Conservation (phyloP, 2,329 filamentous ascomycete species). For the Venturiaceae sp. region DNA sequence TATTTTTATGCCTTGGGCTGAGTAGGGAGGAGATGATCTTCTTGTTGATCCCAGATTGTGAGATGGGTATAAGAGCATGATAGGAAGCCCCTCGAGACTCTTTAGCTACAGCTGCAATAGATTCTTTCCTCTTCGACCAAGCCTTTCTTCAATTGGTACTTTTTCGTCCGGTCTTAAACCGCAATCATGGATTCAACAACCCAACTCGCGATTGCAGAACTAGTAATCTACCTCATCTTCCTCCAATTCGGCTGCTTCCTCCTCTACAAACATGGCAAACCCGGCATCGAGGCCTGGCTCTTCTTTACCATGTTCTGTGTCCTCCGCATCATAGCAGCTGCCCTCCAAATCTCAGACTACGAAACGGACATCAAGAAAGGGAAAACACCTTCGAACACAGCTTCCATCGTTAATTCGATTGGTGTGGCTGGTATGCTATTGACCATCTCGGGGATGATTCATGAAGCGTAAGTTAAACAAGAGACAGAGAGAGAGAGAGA, state of each 20-base stretch:
- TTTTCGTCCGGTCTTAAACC: too few relatives aligned
- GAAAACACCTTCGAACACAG: background rate
- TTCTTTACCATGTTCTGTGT: background rate
- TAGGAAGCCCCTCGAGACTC: too few relatives aligned
- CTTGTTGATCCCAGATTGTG: too few relatives aligned
- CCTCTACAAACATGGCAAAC: background rate
- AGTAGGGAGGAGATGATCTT: too few relatives aligned
- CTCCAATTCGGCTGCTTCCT: background rate
- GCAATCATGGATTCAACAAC: background rate
- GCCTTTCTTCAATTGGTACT: too few relatives aligned
- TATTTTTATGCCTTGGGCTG: too few relatives aligned
- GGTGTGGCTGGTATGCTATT: background rate
- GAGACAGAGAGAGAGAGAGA: background rate
- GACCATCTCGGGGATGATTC: background rate
- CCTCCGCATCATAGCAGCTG: background rate
- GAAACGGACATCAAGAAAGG: background rate
- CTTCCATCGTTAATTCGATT: background rate
- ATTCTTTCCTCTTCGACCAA: too few relatives aligned
- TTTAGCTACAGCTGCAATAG: too few relatives aligned
- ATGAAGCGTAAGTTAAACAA: background rate
- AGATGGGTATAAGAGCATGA: too few relatives aligned
- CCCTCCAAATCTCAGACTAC: background rate
- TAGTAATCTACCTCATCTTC: background rate
- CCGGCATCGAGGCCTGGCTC: background rate
- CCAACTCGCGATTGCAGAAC: background rate